These are phyloP conservation scores for Podospora tetraspora DNA, from an alignment of 495 filamentous ascomycete genomes.

Conservation along the genomic window DNA sequence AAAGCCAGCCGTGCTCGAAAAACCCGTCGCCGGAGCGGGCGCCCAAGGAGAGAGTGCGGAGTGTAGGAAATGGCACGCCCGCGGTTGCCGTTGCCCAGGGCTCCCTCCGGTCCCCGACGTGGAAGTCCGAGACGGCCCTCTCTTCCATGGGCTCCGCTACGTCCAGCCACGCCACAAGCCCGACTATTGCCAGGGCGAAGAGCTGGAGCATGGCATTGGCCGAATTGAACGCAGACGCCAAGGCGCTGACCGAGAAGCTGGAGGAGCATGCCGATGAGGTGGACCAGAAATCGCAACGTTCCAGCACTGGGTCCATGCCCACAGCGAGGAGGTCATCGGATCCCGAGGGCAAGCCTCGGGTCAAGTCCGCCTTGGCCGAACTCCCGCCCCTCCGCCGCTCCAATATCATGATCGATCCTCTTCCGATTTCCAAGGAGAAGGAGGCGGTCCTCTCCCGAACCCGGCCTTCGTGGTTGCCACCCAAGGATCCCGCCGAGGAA, in stretches of 20 bases:
- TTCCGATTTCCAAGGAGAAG: constrained; percentile 95
- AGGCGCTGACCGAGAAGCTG: constrained; percentile 80
- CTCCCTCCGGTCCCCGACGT: constrained; percentile 43
- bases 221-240: constrained; percentile 79
- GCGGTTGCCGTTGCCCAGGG: constrained; percentile 45
- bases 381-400: constrained; percentile 79
- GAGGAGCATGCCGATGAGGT: constrained; percentile 75
- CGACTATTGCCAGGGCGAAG: constrained; percentile 58
- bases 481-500: constrained; percentile 90
- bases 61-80: constrained; percentile 51
- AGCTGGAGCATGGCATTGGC: constrained; percentile 79
- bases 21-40: constrained; percentile 54
- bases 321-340: constrained; percentile 34
- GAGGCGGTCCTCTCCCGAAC: constrained; percentile 87
- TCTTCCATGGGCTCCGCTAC: constrained; percentile 20
- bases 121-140: constrained; percentile 37
- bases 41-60: constrained; percentile 45
- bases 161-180: constrained; percentile 25
- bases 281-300: constrained; percentile 38
- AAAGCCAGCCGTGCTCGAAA: constrained; percentile 46
- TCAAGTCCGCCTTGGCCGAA: constrained; percentile 53
- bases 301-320: constrained; percentile 32
- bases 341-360: constrained; percentile 52
- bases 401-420: constrained; percentile 92
- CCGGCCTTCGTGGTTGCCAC: constrained; percentile 89